Conservation (phyloP, 2,329 filamentous ascomycete species). For the Clarireedia homoeocarpa region DNA sequence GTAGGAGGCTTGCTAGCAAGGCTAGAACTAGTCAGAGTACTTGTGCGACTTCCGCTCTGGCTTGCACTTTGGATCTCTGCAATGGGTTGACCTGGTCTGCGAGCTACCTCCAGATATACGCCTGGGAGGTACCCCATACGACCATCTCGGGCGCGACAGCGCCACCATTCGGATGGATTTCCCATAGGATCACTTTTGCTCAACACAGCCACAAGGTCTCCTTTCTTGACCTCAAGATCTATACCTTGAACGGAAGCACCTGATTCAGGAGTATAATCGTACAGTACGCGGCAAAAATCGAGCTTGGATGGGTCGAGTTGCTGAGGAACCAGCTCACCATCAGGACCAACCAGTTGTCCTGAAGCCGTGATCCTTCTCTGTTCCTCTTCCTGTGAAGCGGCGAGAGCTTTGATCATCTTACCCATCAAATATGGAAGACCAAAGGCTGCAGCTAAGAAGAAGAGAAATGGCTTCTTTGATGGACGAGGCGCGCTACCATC, state of each 20-base stretch:
- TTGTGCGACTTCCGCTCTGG: conserved; percentile 37
- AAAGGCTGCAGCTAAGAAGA: conserved; percentile 91
- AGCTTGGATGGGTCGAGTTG: conserved; percentile 80
- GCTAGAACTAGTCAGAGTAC: conserved; percentile 31
- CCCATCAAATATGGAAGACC: conserved; percentile 95
- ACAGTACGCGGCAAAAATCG: conserved; percentile 91
- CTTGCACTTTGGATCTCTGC: conserved; percentile 29
- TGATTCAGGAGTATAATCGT: conserved; percentile 82
- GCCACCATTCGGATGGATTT: conserved; percentile 94
- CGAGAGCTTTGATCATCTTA: conserved; percentile 83
- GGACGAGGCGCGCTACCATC: conserved; percentile 63
- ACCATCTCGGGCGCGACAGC: conserved; percentile 82
- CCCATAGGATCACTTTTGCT: conserved; percentile 89
- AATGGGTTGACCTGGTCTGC: conserved; percentile 39
- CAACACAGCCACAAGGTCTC: conserved; percentile 89
- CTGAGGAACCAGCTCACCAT: conserved; percentile 35
- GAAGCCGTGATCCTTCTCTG: conserved; percentile 52
- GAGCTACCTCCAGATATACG: conserved; percentile 76
- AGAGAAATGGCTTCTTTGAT: conserved; percentile 90
- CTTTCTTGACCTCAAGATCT: conserved; percentile 88
- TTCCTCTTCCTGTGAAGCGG: conserved; percentile 78
- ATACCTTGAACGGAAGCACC: conserved; percentile 59
- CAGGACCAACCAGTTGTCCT: conserved; percentile 43
- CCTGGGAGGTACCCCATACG: conserved; percentile 86
- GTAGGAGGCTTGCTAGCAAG: conserved; percentile 33